These are phyloP conservation scores for Colletotrichum magnum DNA, from an alignment of 2,329 filamentous ascomycete genomes.

Conservation along the genomic window DNA sequence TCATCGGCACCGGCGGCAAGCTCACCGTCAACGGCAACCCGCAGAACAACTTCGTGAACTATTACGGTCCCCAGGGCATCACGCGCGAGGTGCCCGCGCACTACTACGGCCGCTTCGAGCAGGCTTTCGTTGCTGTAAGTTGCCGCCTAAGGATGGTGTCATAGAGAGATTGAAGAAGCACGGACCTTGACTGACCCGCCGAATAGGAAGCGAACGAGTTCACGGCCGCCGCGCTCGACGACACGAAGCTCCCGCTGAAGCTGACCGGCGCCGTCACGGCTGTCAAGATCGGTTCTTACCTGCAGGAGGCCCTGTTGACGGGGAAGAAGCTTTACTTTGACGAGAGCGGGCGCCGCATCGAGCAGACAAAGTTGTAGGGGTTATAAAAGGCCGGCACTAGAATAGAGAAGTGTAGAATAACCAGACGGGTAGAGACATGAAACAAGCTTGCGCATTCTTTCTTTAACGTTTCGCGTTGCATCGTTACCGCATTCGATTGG, in stretches of 20 bases:
- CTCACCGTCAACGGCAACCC: conserved; percentile 73
- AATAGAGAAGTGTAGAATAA: not conserved
- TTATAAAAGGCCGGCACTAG: not conserved
- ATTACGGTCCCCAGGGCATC: conserved; percentile 67
- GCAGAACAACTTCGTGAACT: conserved; percentile 66
- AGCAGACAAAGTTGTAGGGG: conserved; percentile 51
- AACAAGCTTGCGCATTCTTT: not conserved
- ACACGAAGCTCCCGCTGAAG: conserved; percentile 68
- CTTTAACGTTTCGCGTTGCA: too few species aligned
- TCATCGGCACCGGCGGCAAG: conserved; percentile 77
- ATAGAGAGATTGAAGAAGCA: rapidly evolving
- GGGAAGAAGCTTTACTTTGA: conserved; percentile 73
- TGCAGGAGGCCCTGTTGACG: conserved; percentile 70
- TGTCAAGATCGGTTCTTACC: conserved; percentile 71
- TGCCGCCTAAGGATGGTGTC: not conserved
- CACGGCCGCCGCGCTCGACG: conserved; percentile 69
- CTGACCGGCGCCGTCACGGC: conserved; percentile 71
- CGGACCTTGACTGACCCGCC: rapidly evolving
- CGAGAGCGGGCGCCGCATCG: conserved; percentile 61
- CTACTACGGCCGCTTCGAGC: conserved; percentile 74
- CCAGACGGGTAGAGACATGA: too few species aligned
- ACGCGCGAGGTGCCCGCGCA: conserved; percentile 70
- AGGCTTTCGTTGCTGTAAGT: conserved; percentile 67
- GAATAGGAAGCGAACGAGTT: conserved; percentile 72
- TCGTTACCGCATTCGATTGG: too few species aligned